These are phyloP conservation scores for Ceratobasidium sp. DNA, from an alignment of 1,284 basidiomycete species.

Conservation along the genomic window DNA sequence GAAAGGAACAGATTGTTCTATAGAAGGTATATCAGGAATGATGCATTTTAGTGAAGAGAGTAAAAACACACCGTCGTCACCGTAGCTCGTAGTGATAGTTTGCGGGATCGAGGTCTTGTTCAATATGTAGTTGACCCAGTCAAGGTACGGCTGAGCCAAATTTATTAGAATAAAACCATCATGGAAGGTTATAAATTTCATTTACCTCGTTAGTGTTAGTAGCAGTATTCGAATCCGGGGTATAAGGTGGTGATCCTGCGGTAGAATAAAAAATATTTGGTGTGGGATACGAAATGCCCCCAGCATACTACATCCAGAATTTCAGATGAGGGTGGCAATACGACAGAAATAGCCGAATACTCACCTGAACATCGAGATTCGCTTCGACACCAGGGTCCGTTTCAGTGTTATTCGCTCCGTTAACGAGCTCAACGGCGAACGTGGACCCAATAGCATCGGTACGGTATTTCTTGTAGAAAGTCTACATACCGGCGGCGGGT, in stretches of 20 bases:
- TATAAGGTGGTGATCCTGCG: constrained; percentile 50
- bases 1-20: constrained; percentile 44
- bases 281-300: constrained; percentile 50
- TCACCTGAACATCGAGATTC: constrained; percentile 54
- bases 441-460: constrained; percentile 51
- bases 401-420: constrained; percentile 40
- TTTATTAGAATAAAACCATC: constrained; percentile 66
- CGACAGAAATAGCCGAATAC: constrained; percentile 52
- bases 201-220: constrained; percentile 54
- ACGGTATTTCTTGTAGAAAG: constrained; percentile 50
- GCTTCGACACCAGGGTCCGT: constrained; percentile 49
- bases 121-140: constrained; percentile 42
- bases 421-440: constrained; percentile 53
- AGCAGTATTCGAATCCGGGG: constrained; percentile 51
- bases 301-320: constrained; percentile 62
- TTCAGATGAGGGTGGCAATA: no score
- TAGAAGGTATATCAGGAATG: no score
- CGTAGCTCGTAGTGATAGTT: constrained; percentile 42
- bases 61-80: constrained; percentile 35
- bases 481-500: constrained; percentile 2
- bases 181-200: constrained; percentile 61
- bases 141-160: constrained; percentile 60
- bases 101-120: constrained; percentile 20
- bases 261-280: constrained; percentile 53
- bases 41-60: no score